phyloP scores from a whole-genome alignment of 345 rosid genomes.

The Acer yangbiense region DNA sequence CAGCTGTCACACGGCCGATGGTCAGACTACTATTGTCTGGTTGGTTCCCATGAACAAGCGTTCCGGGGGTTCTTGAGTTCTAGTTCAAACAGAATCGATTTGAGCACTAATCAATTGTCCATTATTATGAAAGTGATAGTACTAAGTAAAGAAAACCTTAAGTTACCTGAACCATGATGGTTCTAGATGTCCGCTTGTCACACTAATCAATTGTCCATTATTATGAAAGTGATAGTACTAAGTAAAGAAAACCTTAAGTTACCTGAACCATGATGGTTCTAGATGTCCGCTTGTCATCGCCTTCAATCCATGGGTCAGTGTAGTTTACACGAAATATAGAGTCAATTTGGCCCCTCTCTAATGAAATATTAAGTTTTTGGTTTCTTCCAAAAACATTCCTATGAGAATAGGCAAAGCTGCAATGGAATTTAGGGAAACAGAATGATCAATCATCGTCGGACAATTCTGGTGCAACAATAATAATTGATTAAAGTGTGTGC shows the following conservation, averaged over 20 bases:
- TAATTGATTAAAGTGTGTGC: neutral
- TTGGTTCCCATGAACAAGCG: slow-evolving; percentile 89
- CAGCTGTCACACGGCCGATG: slow-evolving; percentile 79
- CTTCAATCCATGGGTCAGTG: slow-evolving; percentile 99
- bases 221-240: slow-evolving; percentile 1
- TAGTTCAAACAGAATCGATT: slow-evolving; percentile 32
- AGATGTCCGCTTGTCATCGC: slow-evolving; percentile 91
- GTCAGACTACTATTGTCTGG: slow-evolving; percentile 67
- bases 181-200: slow-evolving; percentile 89
- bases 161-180: slow-evolving; percentile 86
- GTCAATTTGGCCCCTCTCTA: slow-evolving; percentile 94
- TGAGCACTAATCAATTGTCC: slow-evolving; percentile 19
- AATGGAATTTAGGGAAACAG: slow-evolving; percentile 22
- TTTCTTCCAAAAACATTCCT: slow-evolving; percentile 91
- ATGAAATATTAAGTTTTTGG: slow-evolving; percentile 86
- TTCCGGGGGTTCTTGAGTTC: slow-evolving; percentile 97
- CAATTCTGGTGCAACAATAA: neutral
- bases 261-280: slow-evolving; percentile 95
- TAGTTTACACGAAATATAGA: slow-evolving; percentile 89
- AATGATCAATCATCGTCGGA: neutral
- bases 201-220: slow-evolving; percentile 19
- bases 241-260: slow-evolving; percentile 7
- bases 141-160: neutral
- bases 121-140: slow-evolving; percentile 14
- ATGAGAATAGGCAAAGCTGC: slow-evolving; percentile 98